These are phyloP conservation scores for Gaultheria prostrata DNA, from an alignment of 148 eudicot genomes.

Conservation along the genomic window DNA sequence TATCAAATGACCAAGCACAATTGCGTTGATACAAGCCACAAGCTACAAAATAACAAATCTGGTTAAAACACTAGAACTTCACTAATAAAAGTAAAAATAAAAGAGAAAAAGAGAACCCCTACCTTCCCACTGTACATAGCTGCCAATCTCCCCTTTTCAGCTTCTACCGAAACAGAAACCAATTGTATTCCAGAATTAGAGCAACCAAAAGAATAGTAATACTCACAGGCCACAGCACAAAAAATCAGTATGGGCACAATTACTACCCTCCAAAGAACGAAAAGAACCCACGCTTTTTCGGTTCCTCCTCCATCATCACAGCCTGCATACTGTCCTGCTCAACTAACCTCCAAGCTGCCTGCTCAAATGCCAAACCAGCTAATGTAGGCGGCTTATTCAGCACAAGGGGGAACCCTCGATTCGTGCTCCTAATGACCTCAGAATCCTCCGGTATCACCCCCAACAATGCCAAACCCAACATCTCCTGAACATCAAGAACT, in stretches of 20 bases:
- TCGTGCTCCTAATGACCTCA: constrained; percentile 95
- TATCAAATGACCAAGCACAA: background rate
- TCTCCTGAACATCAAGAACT: constrained; percentile 93
- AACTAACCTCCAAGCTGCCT: constrained; percentile 95
- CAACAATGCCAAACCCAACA: constrained; percentile 84
- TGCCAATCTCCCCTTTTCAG: constrained; percentile 14
- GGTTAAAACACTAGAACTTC: background rate
- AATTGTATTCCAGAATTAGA: constrained; percentile 8
- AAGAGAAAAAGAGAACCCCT: constrained; percentile 16
- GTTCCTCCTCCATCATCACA: constrained; percentile 95
- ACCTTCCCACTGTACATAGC: constrained; percentile 45
- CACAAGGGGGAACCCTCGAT: constrained; percentile 89
- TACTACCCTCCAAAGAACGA: constrained; percentile 79
- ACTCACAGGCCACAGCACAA: background rate
- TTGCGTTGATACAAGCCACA: background rate
- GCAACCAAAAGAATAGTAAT: constrained; percentile 8
- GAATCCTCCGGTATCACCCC: constrained; percentile 95
- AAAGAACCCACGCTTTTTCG: constrained; percentile 88
- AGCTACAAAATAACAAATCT: background rate
- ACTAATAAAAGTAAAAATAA: background rate
- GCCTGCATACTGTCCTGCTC: constrained; percentile 99
- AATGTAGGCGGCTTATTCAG: constrained; percentile 86
- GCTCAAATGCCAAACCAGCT: constrained; percentile 98
- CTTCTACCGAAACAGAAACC: background rate
- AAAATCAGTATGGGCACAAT: background rate